Evolutionary conservation across 2,329 filamentous ascomycete genomes (phyloP).

Genomic region (Neonectria coccinea): DNA sequence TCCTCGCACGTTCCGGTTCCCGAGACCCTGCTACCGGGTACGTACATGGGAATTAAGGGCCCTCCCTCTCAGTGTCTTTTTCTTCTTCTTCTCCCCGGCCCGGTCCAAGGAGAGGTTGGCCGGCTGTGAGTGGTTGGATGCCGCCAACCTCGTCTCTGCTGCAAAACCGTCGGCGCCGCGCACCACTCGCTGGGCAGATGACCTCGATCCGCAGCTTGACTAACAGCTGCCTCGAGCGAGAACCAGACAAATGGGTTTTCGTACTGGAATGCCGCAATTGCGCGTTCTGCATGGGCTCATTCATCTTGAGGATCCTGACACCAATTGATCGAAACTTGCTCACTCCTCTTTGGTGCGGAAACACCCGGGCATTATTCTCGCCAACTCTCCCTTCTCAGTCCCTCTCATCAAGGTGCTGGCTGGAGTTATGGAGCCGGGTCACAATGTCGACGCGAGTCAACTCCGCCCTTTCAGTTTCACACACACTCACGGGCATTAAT

Average conservation of each 20-base stretch:
- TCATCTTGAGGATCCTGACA: neutral
- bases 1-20: conserved; percentile 6
- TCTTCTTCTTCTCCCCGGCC: neutral
- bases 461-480: conserved; percentile 19
- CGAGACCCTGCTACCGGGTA: conserved; percentile 3
- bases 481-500: conserved; percentile 36
- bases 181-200: conserved; percentile 22
- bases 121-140: conserved; percentile 21
- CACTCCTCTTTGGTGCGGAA: conserved; percentile 9
- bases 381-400: conserved; percentile 16
- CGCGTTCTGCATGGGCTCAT: conserved; percentile 2
- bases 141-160: too few relatives aligned
- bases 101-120: conserved; percentile 15
- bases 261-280: conserved; percentile 9
- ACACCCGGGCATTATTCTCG: conserved; percentile 27
- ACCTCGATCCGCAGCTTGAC: neutral
- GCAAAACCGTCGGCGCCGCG: conserved; percentile 13
- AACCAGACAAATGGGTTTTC: neutral
- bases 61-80: too few relatives aligned
- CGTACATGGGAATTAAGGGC: neutral
- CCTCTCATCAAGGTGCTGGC: conserved; percentile 20
- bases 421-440: conserved; percentile 7
- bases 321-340: conserved; percentile 1
- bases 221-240: neutral
- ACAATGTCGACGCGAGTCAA: conserved; percentile 12